phyloP scores from a whole-genome alignment of 2,329 filamentous ascomycete species.

The Metarhizium robertsii region DNA sequence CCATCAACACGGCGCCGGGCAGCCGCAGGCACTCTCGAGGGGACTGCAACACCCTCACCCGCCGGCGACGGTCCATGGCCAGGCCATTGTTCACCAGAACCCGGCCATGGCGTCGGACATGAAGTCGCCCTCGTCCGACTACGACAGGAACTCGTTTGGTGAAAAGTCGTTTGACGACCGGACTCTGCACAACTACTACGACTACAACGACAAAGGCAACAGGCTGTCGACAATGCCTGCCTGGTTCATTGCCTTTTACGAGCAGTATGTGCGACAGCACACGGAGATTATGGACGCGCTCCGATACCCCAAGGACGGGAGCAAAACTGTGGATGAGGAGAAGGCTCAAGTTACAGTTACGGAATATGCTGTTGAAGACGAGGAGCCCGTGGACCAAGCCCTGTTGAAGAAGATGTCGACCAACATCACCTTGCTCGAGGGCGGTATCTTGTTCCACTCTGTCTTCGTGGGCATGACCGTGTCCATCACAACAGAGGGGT shows the following conservation, averaged over 20 bases:
- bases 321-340: constrained; percentile 9
- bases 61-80: neutral
- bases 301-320: constrained; percentile 18
- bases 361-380: constrained; percentile 20
- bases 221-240: constrained; percentile 39
- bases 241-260: constrained; percentile 55
- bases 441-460: constrained; percentile 71
- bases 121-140: neutral
- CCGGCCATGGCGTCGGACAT: neutral
- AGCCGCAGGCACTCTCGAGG: neutral
- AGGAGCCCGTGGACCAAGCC: constrained; percentile 32
- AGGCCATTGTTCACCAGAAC: neutral
- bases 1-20: neutral
- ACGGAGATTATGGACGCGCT: constrained; percentile 49
- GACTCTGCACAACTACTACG: constrained; percentile 18
- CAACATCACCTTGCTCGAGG: constrained; percentile 67
- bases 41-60: neutral
- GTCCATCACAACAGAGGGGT: constrained; percentile 58
- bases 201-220: constrained; percentile 18
- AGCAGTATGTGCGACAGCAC: constrained; percentile 52
- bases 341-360: constrained; percentile 21
- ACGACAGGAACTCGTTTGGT: neutral
- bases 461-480: constrained; percentile 68
- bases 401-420: constrained; percentile 55
- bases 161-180: neutral